Conservation (phyloP, 345 rosid genomes). For the Populus pruinosa region DNA sequence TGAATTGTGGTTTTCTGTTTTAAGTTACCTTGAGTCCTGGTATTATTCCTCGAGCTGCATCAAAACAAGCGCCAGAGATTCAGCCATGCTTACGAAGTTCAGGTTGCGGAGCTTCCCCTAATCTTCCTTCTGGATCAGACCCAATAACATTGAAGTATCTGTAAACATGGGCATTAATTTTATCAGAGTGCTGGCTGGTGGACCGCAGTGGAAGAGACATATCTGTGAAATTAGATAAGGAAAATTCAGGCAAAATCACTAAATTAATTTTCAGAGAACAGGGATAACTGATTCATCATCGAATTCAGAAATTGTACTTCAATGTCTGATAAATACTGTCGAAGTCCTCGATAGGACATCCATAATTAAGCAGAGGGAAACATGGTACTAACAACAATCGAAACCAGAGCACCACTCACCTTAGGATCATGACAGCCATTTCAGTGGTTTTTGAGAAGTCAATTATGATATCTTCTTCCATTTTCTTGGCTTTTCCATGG, state of each 20-base stretch:
- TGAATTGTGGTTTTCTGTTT: neutral
- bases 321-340: neutral
- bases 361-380: neutral
- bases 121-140: constrained; percentile 87
- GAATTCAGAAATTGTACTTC: neutral
- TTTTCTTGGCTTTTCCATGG: constrained; percentile 95
- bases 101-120: constrained; percentile 98
- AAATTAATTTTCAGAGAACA: neutral
- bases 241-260: neutral
- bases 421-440: constrained; percentile 90
- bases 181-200: neutral
- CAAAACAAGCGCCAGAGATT: constrained; percentile 96
- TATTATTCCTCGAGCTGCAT: constrained; percentile 91
- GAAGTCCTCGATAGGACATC: neutral
- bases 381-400: neutral
- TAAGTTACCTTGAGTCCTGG: constrained; percentile 67
- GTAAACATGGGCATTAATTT: constrained; percentile 3
- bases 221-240: neutral
- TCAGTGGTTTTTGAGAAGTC: constrained; percentile 84
- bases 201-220: neutral
- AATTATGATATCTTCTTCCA: constrained; percentile 94
- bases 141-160: constrained; percentile 98
- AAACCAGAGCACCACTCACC: constrained; percentile 39
- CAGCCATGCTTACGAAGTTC: constrained; percentile 95
- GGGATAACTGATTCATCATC: neutral